Base-by-base conservation (phyloP, 495 filamentous ascomycete genomes). In the Daldinia loculata region DNA sequence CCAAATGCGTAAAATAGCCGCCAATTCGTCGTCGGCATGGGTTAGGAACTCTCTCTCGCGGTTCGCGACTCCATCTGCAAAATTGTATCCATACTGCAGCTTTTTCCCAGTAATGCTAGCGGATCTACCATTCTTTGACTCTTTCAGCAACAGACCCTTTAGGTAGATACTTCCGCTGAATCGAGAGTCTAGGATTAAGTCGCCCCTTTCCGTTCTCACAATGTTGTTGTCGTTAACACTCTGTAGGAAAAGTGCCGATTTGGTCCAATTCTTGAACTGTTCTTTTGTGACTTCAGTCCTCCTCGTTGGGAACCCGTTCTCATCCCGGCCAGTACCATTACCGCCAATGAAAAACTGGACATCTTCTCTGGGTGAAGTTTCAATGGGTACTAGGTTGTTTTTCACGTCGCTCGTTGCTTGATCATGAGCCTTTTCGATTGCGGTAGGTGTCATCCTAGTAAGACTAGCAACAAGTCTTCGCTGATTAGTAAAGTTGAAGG, bases 21-120 rank as follows among this genome's bases (percentile, higher is more conserved):
- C 58, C 1, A 66, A 41, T 39, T 69, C 69, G 4, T 69, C 57
- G 24, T 56, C 41, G 26, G 69, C 61, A 15, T 38, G n/a, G 2
- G 65, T 63, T 1, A 72, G 24, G 22, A 59, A 69, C 29, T 75
- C 57, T 41, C 72, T 69, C 58, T 75, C 69, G 22, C 72, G 69
- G 52, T 72, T 75, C 15, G 66, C 67, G 0, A 17, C 26, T 1
- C 72, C 72, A 43, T 11, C 39, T 39, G 62, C 62, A 29, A 75
- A 72, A 39, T 75, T 75, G 43, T 75, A 75, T 15, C 65, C 69
- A 56, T 61, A 75, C 41, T 24, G 51, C n/a, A 71, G 57, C 8
- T 27, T 34, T 17, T 67, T 50, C 27, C 67, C 67, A 0, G 69
- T 70, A 17, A 69, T 64, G 24, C 69, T 72, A 3, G 69, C 66